Evolutionary conservation across 495 filamentous ascomycete species (phyloP).

Genomic region (Trichoderma parareesei): DNA sequence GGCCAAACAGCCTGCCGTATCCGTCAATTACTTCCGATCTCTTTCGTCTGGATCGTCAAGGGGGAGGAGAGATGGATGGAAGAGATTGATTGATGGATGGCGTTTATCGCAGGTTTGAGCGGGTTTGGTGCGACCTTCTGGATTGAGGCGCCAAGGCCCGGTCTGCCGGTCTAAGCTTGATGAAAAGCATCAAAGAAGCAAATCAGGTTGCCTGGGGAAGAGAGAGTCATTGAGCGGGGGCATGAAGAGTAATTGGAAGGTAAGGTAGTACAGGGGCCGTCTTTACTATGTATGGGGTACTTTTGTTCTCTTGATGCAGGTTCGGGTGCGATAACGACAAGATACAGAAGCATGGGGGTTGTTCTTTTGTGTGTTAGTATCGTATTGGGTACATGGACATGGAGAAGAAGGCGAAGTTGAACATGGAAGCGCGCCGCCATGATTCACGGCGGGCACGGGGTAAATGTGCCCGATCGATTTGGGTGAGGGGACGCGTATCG

Average conservation of each 20-base stretch:
- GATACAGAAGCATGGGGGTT: neutral
- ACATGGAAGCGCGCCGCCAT: neutral
- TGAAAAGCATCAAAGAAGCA: neutral
- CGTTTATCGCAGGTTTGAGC: neutral
- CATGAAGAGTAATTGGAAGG: neutral
- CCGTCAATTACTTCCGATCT: neutral
- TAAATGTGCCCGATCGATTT: neutral
- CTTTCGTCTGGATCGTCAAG: neutral
- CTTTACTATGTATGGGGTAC: no score
- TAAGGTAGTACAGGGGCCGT: no score
- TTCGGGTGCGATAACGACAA: no score
- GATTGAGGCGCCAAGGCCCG: slow-evolving; percentile 3
- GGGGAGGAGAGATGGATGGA: no score
- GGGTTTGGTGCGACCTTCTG: neutral
- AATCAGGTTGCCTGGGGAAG: no score
- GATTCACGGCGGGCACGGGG: neutral
- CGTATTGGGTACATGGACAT: neutral
- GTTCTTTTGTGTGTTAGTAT: neutral
- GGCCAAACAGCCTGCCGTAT: slow-evolving; percentile 4
- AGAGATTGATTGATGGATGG: no score
- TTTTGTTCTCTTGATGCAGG: no score
- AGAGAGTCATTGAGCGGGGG: no score
- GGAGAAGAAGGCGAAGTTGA: no score
- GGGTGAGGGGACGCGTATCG: no score
- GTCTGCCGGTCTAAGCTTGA: slow-evolving; percentile 1